Evolutionary conservation across 2,329 filamentous ascomycete species (phyloP).

Genomic region (Fusarium xyrophilum): DNA sequence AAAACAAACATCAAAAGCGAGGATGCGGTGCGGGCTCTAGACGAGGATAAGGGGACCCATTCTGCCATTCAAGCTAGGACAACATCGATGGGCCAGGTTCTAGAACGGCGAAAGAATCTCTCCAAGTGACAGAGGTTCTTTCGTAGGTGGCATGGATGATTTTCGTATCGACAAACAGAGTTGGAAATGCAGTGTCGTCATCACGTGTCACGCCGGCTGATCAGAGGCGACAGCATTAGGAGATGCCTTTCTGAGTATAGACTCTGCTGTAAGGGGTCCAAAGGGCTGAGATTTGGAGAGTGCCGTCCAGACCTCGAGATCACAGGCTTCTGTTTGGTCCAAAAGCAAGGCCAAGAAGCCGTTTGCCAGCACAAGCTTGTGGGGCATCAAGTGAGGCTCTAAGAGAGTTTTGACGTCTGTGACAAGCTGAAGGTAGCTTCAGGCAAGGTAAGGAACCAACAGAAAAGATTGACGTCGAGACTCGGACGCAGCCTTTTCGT

Average conservation of each 20-base stretch:
- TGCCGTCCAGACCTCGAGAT: slow-evolving; percentile 11
- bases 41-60: background rate
- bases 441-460: background rate
- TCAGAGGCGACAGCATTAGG: slow-evolving; percentile 15
- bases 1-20: slow-evolving; percentile 29
- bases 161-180: slow-evolving; percentile 23
- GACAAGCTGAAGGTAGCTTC: background rate
- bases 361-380: background rate
- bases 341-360: slow-evolving; percentile 8
- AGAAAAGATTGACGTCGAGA: background rate
- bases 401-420: slow-evolving; percentile 2
- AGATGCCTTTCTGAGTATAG: slow-evolving; percentile 6
- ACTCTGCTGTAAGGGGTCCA: slow-evolving; percentile 14
- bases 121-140: slow-evolving; percentile 5
- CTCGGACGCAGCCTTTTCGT: background rate
- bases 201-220: slow-evolving; percentile 35
- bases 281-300: slow-evolving; percentile 18
- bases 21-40: slow-evolving; percentile 4
- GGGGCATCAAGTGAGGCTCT: slow-evolving; percentile 27
- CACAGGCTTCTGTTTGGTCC: slow-evolving; percentile 28
- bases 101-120: slow-evolving; percentile 11
- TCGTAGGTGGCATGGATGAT: slow-evolving; percentile 25
- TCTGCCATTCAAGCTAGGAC: background rate
- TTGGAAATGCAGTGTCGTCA: slow-evolving; percentile 29
- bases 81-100: background rate